These are phyloP conservation scores for Iodosphaeria phyllophila DNA, from an alignment of 2,329 filamentous ascomycete genomes.

Conservation along the genomic window DNA sequence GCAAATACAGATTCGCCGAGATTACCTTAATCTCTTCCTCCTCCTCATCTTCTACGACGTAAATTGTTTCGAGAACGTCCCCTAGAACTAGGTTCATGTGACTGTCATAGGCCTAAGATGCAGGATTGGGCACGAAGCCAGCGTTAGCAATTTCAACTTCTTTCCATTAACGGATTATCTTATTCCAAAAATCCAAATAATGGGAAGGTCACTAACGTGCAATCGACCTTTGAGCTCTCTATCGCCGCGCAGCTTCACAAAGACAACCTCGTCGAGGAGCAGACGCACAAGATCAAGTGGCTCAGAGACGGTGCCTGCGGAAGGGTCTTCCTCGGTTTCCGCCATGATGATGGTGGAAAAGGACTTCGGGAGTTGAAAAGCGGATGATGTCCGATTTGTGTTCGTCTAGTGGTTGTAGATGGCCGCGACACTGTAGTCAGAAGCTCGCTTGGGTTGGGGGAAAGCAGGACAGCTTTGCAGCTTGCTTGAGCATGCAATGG, in stretches of 20 bases:
- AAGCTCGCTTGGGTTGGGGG: too few relatives aligned
- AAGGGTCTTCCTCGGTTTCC: constrained; percentile 56
- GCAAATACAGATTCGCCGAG: constrained; percentile 1
- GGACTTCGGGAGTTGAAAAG: constrained; percentile 1
- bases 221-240: constrained; percentile 87
- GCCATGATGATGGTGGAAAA: constrained; percentile 40
- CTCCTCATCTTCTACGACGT: constrained; percentile 76
- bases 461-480: too few relatives aligned
- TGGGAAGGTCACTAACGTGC: constrained; percentile 47
- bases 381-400: too few relatives aligned
- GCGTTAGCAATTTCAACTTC: too few relatives aligned
- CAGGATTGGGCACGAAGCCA: too few relatives aligned
- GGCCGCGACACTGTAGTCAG: too few relatives aligned
- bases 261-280: constrained; percentile 86
- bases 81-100: constrained; percentile 95
- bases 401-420: not conserved
- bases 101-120: constrained; percentile 92
- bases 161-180: too few relatives aligned
- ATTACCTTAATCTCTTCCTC: constrained; percentile 58
- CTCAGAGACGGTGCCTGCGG: constrained; percentile 65
- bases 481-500: too few relatives aligned
- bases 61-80: constrained; percentile 95
- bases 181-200: too few relatives aligned
- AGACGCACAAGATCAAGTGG: constrained; percentile 91
- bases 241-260: constrained; percentile 92